phyloP scores from a whole-genome alignment of 768 basidiomycete species.

The Rhodotorula diobovata region DNA sequence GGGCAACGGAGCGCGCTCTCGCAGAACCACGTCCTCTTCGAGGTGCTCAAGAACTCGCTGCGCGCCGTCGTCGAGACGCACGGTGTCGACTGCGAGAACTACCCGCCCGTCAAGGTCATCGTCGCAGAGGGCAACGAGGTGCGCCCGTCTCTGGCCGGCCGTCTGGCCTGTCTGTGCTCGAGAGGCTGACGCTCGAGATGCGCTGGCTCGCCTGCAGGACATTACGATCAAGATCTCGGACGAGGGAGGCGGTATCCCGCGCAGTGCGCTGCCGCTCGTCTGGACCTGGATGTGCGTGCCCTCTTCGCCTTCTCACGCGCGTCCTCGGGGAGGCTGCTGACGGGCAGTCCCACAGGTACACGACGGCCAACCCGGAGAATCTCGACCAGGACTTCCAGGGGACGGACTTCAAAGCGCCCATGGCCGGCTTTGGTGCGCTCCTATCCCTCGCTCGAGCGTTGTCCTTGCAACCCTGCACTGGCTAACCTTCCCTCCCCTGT shows the following conservation, averaged over 20 bases:
- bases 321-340: conserved; percentile 41
- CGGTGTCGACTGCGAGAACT: conserved; percentile 74
- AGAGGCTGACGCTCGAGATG: too few relatives aligned
- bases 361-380: conserved; percentile 43
- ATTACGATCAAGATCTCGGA: conserved; percentile 99
- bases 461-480: not conserved
- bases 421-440: conserved; percentile 69
- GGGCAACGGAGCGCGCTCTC: too few relatives aligned
- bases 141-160: not conserved
- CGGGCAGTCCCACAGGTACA: conserved; percentile 38
- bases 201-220: conserved; percentile 50
- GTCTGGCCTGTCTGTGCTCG: too few relatives aligned
- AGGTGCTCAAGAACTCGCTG: conserved; percentile 93
- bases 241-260: conserved; percentile 89
- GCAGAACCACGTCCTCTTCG: conserved; percentile 78
- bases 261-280: conserved; percentile 79
- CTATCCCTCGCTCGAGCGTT: too few relatives aligned
- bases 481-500: conserved; percentile 40
- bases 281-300: conserved; percentile 86
- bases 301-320: conserved; percentile 46
- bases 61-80: conserved; percentile 91
- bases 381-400: conserved; percentile 48
- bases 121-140: conserved; percentile 89
- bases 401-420: conserved; percentile 86
- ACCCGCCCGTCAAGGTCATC: conserved; percentile 87